Conservation (phyloP, 2,329 filamentous ascomycete genomes). For the Fusarium bactridioides region DNA sequence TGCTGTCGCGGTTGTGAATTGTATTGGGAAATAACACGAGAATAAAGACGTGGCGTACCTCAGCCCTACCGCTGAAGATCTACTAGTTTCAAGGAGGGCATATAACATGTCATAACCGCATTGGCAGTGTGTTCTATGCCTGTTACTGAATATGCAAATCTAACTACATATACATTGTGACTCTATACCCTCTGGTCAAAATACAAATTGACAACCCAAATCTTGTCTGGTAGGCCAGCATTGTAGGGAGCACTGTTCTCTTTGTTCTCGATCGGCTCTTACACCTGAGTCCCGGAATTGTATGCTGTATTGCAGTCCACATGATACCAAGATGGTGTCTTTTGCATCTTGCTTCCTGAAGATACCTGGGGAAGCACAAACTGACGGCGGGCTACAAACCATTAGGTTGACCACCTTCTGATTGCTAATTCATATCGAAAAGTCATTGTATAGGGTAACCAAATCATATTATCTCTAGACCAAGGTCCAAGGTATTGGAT, state of each 20-base stretch:
- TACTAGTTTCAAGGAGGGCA: background rate
- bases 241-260: background rate
- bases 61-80: background rate
- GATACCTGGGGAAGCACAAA: background rate
- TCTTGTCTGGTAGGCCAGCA: background rate
- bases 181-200: background rate
- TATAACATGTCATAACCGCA: background rate
- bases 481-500: background rate
- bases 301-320: background rate
- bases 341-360: background rate
- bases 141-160: background rate
- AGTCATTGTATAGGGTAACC: background rate
- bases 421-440: background rate
- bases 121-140: background rate
- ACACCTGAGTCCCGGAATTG: background rate
- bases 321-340: background rate
- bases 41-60: background rate
- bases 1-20: background rate
- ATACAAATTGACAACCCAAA: no score
- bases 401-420: background rate
- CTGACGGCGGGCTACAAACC: background rate
- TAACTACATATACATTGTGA: background rate
- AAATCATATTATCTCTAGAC: background rate
- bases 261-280: background rate
- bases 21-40: conserved; percentile 6